Percentiles rank a stretch among this genome's conserved stretches.
Conservation (phyloP, 1,284 basidiomycete genomes). For the Cryptococcus sp. region DNA sequence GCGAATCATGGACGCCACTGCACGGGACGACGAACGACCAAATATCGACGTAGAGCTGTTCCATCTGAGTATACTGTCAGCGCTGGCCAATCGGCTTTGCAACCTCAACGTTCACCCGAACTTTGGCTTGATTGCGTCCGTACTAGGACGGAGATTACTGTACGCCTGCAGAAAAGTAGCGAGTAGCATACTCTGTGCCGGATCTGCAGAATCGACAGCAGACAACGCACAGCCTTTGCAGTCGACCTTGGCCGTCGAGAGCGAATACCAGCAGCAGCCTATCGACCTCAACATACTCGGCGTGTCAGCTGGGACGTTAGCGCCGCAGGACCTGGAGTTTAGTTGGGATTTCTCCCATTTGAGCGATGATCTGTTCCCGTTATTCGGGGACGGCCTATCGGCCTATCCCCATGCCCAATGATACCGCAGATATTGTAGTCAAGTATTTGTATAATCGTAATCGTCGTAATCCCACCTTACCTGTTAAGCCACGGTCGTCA, state of each 20-base stretch:
- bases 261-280: neutral
- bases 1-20: slow-evolving; percentile 18
- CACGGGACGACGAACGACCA: slow-evolving; percentile 10
- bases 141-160: slow-evolving; percentile 20
- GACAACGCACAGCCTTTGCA: neutral
- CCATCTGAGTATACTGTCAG: slow-evolving; percentile 17
- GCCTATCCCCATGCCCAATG: neutral
- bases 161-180: slow-evolving; percentile 16
- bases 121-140: slow-evolving; percentile 16
- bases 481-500: no score
- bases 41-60: slow-evolving; percentile 21
- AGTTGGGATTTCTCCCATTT: slow-evolving; percentile 19
- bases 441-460: no score
- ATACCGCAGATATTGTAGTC: neutral
- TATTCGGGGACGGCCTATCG: slow-evolving; percentile 4
- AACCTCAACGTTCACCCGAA: slow-evolving; percentile 21
- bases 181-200: neutral
- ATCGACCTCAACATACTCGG: neutral
- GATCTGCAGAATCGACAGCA: neutral
- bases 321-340: slow-evolving; percentile 14
- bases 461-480: no score
- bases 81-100: slow-evolving; percentile 17
- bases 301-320: slow-evolving; percentile 4
- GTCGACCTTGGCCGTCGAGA: neutral
- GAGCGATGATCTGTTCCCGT: slow-evolving; percentile 10